Evolutionary conservation across 805 yeast species (phyloP).

Genomic region (Myxozyma lipomycoides): DNA sequence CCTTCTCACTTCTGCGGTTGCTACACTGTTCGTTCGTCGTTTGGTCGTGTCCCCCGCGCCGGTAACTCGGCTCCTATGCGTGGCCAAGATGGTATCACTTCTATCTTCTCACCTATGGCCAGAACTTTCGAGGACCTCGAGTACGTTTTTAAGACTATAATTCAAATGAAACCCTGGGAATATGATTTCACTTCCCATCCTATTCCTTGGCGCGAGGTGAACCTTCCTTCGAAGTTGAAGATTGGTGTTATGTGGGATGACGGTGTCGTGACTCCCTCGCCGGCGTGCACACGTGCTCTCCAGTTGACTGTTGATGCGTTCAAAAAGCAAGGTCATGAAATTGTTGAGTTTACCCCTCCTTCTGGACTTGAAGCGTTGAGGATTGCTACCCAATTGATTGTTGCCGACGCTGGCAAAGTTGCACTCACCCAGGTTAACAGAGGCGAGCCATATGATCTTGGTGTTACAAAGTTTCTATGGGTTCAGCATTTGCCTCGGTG

Average conservation of each 20-base stretch:
- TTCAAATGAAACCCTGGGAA: constrained; percentile 54
- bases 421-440: constrained; percentile 28
- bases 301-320: constrained; percentile 41
- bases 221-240: constrained; percentile 41
- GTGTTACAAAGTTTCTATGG: constrained; percentile 36
- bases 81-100: constrained; percentile 46
- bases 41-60: constrained; percentile 47
- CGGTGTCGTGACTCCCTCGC: constrained; percentile 50
- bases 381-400: constrained; percentile 45
- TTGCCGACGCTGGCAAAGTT: constrained; percentile 38
- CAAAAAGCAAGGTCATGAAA: constrained; percentile 45
- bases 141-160: constrained; percentile 45
- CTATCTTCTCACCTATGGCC: constrained; percentile 48
- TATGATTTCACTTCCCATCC: constrained; percentile 48
- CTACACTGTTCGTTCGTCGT: constrained; percentile 50
- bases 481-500: constrained; percentile 38
- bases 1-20: constrained; percentile 54
- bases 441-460: constrained; percentile 40
- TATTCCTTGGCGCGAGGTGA: constrained; percentile 48
- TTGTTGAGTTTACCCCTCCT: constrained; percentile 47
- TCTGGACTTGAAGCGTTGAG: constrained; percentile 56
- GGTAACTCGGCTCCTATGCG: constrained; percentile 43
- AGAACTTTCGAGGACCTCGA: constrained; percentile 49
- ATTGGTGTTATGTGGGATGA: constrained; percentile 50
- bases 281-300: constrained; percentile 45